A percentile compares a stretch with the other conserved stretches of the same genome.
Conservation (phyloP, 306 rosid species). For the Arachis hypogaea region DNA sequence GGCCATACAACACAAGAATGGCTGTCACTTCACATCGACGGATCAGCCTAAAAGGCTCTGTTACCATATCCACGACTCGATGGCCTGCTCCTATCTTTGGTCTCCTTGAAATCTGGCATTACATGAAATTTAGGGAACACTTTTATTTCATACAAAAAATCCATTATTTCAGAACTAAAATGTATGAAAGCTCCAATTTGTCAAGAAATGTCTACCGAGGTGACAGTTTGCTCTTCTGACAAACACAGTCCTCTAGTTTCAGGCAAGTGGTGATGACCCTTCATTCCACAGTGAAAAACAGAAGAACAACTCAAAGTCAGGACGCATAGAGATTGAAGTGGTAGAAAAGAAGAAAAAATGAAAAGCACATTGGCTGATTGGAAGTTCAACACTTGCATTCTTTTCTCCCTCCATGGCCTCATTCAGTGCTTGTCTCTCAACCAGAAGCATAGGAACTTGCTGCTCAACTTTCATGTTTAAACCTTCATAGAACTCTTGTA, state of each 20-base stretch:
- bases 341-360: not conserved
- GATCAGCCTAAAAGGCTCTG: conserved; percentile 76
- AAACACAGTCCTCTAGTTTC: conserved; percentile 99
- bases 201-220: conserved; percentile 65
- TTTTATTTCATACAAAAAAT: conserved; percentile 15
- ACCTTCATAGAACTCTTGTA: conserved; percentile 95
- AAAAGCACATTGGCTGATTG: not conserved
- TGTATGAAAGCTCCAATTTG: conserved; percentile 23
- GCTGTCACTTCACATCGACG: conserved; percentile 98
- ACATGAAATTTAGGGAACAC: conserved; percentile 22
- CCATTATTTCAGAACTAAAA: conserved; percentile 21
- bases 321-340: not conserved
- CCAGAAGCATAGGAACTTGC: conserved; percentile 98
- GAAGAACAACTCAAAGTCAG: conserved; percentile 20
- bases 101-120: conserved; percentile 71
- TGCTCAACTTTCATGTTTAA: conserved; percentile 94
- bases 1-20: conserved; percentile 90
- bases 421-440: conserved; percentile 95
- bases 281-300: conserved; percentile 37
- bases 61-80: conserved; percentile 73
- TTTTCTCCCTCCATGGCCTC: conserved; percentile 99
- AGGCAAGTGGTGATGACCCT: conserved; percentile 99
- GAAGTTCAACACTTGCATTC: conserved; percentile 50
- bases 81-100: conserved; percentile 83
- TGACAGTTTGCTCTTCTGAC: conserved; percentile 96